Evolutionary conservation across 2,329 filamentous ascomycete genomes (phyloP).

Genomic region (Clonostachys rosea): DNA sequence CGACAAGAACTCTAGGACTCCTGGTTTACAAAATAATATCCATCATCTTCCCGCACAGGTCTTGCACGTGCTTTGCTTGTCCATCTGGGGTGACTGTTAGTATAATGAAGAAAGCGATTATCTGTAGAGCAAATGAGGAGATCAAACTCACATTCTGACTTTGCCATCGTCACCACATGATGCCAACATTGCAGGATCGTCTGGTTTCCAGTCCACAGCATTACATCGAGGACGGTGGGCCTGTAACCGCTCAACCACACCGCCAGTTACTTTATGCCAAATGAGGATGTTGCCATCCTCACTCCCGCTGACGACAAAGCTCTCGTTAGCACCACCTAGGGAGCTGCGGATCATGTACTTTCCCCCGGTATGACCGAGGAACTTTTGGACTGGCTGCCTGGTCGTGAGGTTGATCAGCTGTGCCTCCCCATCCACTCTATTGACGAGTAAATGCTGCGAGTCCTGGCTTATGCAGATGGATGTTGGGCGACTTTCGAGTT

Average conservation of each 20-base stretch:
- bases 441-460: constrained; percentile 77
- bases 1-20: neutral
- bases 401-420: constrained; percentile 74
- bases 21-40: neutral
- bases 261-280: constrained; percentile 83
- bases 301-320: constrained; percentile 86
- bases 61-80: neutral
- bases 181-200: constrained; percentile 77
- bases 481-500: constrained; percentile 61
- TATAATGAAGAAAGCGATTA: neutral
- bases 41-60: neutral
- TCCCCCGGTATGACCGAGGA: constrained; percentile 69
- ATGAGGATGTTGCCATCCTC: constrained; percentile 78
- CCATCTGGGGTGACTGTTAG: neutral
- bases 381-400: constrained; percentile 67
- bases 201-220: constrained; percentile 83
- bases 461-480: constrained; percentile 79
- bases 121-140: no score
- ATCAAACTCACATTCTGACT: constrained; percentile 71
- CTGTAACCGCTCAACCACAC: constrained; percentile 68
- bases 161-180: constrained; percentile 84
- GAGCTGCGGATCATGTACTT: constrained; percentile 75
- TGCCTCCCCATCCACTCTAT: constrained; percentile 72
- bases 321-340: constrained; percentile 88
- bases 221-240: constrained; percentile 80